Percentiles rank a stretch among this genome's conserved stretches.
These are phyloP conservation scores for Apiotrichum veenhuisii DNA, from an alignment of 1,284 basidiomycete species.

Conservation along the genomic window DNA sequence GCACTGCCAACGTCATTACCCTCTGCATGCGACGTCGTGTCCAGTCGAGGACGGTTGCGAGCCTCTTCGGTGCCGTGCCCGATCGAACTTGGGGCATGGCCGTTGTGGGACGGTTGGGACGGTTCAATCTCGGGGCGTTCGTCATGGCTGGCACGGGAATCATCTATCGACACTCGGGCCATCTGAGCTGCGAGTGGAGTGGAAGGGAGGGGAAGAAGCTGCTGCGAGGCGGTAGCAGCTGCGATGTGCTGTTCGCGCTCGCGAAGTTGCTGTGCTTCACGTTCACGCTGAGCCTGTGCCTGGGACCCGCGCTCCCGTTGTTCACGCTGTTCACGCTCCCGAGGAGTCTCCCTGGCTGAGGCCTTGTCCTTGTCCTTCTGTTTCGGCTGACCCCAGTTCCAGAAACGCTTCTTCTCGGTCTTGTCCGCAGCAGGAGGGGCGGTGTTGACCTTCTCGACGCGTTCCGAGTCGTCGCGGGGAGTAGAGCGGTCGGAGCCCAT, in stretches of 20 bases:
- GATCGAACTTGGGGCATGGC: constrained; percentile 18
- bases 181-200: background rate
- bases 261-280: background rate
- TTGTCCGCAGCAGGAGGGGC: background rate
- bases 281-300: background rate
- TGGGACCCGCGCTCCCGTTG: background rate
- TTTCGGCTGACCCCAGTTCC: constrained; percentile 17
- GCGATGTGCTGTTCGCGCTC: background rate
- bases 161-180: constrained; percentile 3
- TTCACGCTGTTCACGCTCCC: background rate
- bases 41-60: constrained; percentile 2
- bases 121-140: constrained; percentile 17
- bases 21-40: constrained; percentile 3
- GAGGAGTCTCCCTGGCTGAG: background rate
- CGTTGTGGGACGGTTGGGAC: constrained; percentile 13
- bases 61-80: constrained; percentile 14
- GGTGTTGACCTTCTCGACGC: background rate
- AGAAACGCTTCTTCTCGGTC: background rate
- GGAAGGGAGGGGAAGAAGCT: background rate
- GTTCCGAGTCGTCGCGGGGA: background rate
- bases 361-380: constrained; percentile 13
- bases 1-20: constrained; percentile 33
- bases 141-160: constrained; percentile 18
- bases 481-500: constrained; percentile 1
- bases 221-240: background rate